Evolutionary conservation across 148 eudicot species (phyloP).

Genomic region (Persicaria tinctoria): DNA sequence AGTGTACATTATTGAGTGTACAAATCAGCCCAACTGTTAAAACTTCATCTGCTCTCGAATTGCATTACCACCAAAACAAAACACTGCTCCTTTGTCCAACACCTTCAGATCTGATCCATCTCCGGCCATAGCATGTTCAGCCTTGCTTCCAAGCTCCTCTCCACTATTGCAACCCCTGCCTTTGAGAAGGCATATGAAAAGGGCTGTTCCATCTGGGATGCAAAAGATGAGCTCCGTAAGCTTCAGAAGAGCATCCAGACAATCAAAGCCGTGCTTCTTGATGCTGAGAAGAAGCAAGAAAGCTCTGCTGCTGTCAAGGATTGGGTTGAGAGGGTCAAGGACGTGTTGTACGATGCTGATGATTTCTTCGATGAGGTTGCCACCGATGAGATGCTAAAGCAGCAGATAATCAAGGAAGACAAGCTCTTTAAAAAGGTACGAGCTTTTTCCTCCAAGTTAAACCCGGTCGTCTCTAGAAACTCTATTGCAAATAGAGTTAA

Average conservation of each 20-base stretch:
- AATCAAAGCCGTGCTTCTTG: slow-evolving; percentile 19
- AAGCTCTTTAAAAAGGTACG: slow-evolving; percentile 4
- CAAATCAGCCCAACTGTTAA: too few relatives aligned
- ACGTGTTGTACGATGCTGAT: neutral
- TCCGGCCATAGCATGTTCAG: neutral
- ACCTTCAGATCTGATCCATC: too few relatives aligned
- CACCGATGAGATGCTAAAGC: neutral
- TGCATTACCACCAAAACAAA: too few relatives aligned
- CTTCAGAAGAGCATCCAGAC: slow-evolving; percentile 15
- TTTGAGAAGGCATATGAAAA: neutral
- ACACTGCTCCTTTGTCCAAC: too few relatives aligned
- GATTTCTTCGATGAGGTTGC: neutral
- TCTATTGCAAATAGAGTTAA: neutral
- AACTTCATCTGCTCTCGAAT: too few relatives aligned
- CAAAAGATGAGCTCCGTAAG: slow-evolving; percentile 11
- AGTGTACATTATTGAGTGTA: too few relatives aligned
- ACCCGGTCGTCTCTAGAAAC: neutral
- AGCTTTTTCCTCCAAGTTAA: neutral
- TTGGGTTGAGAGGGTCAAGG: slow-evolving; percentile 14
- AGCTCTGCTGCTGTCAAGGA: slow-evolving; percentile 12
- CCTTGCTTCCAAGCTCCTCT: neutral
- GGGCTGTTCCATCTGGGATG: slow-evolving; percentile 11
- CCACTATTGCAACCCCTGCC: neutral
- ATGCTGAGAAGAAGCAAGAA: slow-evolving; percentile 26
- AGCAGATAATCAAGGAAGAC: neutral